A percentile compares a stretch with the other conserved stretches of the same genome.
These are phyloP conservation scores for Trametopsis cervina DNA, from an alignment of 768 basidiomycete genomes.

Conservation along the genomic window DNA sequence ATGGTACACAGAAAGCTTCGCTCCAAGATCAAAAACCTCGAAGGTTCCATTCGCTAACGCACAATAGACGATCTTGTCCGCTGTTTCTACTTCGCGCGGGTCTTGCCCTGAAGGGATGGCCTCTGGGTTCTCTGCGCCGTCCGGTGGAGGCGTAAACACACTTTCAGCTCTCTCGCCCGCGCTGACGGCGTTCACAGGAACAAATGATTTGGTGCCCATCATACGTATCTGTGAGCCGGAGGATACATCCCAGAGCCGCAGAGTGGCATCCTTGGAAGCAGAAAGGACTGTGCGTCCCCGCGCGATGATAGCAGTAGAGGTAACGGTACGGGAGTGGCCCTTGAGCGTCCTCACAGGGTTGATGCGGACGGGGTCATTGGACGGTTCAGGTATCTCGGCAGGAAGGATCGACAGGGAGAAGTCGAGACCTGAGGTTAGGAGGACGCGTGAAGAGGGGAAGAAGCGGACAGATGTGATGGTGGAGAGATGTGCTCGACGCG, in stretches of 20 bases:
- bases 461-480: conserved; percentile 50
- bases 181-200: conserved; percentile 39
- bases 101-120: conserved; percentile 11
- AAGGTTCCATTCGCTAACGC: conserved; percentile 51
- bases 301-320: conserved; percentile 55
- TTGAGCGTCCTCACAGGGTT: conserved; percentile 53
- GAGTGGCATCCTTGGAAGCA: conserved; percentile 57
- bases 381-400: conserved; percentile 34
- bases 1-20: conserved; percentile 24
- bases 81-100: conserved; percentile 38
- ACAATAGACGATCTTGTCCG: conserved; percentile 42
- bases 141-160: conserved; percentile 18
- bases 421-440: conserved; percentile 64
- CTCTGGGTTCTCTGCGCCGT: conserved; percentile 7
- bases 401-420: conserved; percentile 62
- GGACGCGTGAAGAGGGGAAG: conserved; percentile 67
- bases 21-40: conserved; percentile 47
- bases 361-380: conserved; percentile 25
- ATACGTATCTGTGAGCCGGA: conserved; percentile 40
- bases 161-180: conserved; percentile 32
- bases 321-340: conserved; percentile 61
- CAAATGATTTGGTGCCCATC: conserved; percentile 31
- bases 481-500: conserved; percentile 41
- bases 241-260: conserved; percentile 70
- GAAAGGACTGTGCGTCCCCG: conserved; percentile 64